A percentile compares a stretch with the other conserved stretches of the same genome.
Conservation (phyloP, 331 rosid species). For the Malus hybrid region DNA sequence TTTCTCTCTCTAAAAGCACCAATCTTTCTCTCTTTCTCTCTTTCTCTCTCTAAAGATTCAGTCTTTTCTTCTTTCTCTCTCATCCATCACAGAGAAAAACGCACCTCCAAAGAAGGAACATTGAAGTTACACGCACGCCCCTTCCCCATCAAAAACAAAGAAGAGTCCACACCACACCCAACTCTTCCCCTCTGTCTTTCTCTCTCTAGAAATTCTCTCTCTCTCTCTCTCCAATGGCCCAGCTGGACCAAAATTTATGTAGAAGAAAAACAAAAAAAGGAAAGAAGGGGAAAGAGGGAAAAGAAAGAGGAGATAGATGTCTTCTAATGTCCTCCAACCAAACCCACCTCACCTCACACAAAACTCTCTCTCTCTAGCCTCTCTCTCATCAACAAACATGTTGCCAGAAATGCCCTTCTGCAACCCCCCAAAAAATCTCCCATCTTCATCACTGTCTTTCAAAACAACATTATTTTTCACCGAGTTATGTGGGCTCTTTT, state of each 20-base stretch:
- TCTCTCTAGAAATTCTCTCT: slow-evolving; percentile 37
- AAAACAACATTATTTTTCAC: slow-evolving; percentile 70
- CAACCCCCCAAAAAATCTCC: slow-evolving; percentile 94
- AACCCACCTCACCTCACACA: slow-evolving; percentile 51
- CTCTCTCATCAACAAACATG: slow-evolving; percentile 31
- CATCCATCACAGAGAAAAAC: slow-evolving; percentile 22
- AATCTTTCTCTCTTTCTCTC: slow-evolving; percentile 10
- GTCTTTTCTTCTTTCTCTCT: slow-evolving; percentile 18
- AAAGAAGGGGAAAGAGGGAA: slow-evolving; percentile 26
- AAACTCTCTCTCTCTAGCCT: slow-evolving; percentile 16
- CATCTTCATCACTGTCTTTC: slow-evolving; percentile 95
- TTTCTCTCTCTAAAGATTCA: slow-evolving; percentile 25
- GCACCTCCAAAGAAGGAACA: slow-evolving; percentile 44
- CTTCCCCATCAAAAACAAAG: slow-evolving; percentile 33
- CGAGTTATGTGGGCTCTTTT: slow-evolving; percentile 99
- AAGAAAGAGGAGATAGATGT: slow-evolving; percentile 47
- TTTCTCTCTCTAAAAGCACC: slow-evolving; percentile 1
- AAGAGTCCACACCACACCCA: slow-evolving; percentile 58
- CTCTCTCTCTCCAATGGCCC: slow-evolving; percentile 88
- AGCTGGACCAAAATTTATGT: slow-evolving; percentile 97
- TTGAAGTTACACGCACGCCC: slow-evolving; percentile 66
- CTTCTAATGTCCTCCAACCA: slow-evolving; percentile 98
- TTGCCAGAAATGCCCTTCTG: slow-evolving; percentile 96
- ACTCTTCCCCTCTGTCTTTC: slow-evolving; percentile 26
- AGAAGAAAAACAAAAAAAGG: slow-evolving; percentile 49